Conservation (phyloP, 768 basidiomycete species). For the Lyophyllum shimeji region DNA sequence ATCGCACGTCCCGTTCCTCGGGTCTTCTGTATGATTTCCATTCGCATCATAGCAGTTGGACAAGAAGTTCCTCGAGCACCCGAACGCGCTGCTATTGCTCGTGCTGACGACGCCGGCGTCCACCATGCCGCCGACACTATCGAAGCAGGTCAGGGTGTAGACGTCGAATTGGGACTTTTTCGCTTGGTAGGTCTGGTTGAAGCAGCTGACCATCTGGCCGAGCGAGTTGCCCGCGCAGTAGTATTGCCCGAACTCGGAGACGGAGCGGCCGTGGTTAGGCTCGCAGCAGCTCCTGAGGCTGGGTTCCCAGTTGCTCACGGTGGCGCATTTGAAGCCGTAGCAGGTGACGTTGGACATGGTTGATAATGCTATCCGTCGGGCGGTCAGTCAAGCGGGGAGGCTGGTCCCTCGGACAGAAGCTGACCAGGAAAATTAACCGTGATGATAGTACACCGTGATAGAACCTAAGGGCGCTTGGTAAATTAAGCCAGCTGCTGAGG, state of each 20-base stretch:
- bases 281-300: neutral
- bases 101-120: neutral
- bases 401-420: neutral
- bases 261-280: neutral
- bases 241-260: neutral
- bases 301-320: neutral
- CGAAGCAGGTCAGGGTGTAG: neutral
- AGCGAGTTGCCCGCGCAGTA: neutral
- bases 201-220: neutral
- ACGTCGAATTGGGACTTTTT: neutral
- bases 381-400: neutral
- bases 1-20: neutral
- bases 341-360: neutral
- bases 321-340: neutral
- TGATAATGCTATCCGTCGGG: neutral
- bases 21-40: neutral
- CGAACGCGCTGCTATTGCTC: neutral
- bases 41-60: neutral
- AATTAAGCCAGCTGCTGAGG: neutral
- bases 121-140: neutral
- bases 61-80: neutral
- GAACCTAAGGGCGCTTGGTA: no score
- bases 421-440: neutral
- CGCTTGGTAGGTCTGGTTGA: neutral
- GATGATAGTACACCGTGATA: neutral